phyloP scores from a whole-genome alignment of 257 asterid genomes.

The Thymus mandschuricus region DNA sequence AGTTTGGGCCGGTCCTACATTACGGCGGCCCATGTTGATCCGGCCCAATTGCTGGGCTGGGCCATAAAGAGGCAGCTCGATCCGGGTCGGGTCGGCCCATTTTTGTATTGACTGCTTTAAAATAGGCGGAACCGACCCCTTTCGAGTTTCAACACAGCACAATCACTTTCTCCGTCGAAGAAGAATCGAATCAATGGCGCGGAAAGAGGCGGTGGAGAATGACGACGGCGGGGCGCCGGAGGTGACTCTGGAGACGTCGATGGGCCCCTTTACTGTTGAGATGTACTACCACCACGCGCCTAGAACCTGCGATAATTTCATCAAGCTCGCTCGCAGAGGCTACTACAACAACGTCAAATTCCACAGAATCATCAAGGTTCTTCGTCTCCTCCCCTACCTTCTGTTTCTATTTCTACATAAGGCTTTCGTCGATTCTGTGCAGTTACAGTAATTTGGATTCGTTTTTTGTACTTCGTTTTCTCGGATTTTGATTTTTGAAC shows the following conservation, averaged over 20 bases:
- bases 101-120: too few species aligned
- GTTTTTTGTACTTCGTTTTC: neutral
- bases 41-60: too few species aligned
- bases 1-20: too few species aligned
- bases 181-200: conserved; percentile 37
- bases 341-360: too few species aligned
- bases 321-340: too few species aligned
- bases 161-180: neutral
- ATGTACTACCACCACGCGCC: conserved; percentile 97
- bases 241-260: conserved; percentile 93
- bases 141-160: too few species aligned
- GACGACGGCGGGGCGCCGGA: conserved; percentile 89
- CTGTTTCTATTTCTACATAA: neutral
- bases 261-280: conserved; percentile 91
- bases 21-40: too few species aligned
- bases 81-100: too few species aligned
- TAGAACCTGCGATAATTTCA: conserved; percentile 55
- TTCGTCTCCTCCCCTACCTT: neutral
- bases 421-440: neutral
- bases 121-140: conserved; percentile 17
- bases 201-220: conserved; percentile 47
- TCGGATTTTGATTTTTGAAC: neutral
- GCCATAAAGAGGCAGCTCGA: too few species aligned
- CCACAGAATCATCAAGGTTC: too few species aligned
- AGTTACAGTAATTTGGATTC: conserved; percentile 6